Evolutionary conservation across 352 stramenopile genomes (phyloP).

Genomic region (Phytophthora niederhauseri): DNA sequence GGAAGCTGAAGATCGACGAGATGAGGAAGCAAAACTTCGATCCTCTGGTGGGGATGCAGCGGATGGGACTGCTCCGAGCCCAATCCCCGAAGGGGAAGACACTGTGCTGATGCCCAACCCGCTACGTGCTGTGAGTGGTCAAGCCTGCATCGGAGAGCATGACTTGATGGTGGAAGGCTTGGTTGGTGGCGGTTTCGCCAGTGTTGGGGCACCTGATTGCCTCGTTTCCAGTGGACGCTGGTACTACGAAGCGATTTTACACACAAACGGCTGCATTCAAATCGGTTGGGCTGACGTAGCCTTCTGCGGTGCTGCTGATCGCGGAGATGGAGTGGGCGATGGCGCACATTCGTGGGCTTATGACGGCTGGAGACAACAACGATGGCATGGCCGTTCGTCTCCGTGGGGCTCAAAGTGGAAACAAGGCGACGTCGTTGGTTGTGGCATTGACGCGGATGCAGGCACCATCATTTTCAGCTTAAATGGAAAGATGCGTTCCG

Average conservation of each 20-base stretch:
- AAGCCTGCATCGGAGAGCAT: constrained; percentile 85
- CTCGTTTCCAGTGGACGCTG: constrained; percentile 79
- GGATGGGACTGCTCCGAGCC: constrained; percentile 29
- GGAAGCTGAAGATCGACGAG: constrained; percentile 85
- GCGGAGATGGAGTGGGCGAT: constrained; percentile 93
- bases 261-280: constrained; percentile 94
- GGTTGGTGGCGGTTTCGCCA: constrained; percentile 85
- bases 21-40: constrained; percentile 77
- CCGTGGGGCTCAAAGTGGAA: constrained; percentile 93
- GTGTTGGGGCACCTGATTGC: constrained; percentile 82
- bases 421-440: constrained; percentile 92
- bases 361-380: constrained; percentile 92
- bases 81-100: constrained; percentile 44
- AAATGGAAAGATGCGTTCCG: constrained; percentile 90
- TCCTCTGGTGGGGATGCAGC: constrained; percentile 36
- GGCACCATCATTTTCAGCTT: constrained; percentile 92
- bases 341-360: constrained; percentile 93
- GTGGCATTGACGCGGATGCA: constrained; percentile 86
- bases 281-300: constrained; percentile 93
- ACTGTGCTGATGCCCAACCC: constrained; percentile 70
- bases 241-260: constrained; percentile 95
- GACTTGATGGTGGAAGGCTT: constrained; percentile 89
- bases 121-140: constrained; percentile 81
- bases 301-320: constrained; percentile 86
- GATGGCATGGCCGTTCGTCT: constrained; percentile 90